Conservation (phyloP, 108 stramenopile genomes). For the Seminavis robusta region DNA sequence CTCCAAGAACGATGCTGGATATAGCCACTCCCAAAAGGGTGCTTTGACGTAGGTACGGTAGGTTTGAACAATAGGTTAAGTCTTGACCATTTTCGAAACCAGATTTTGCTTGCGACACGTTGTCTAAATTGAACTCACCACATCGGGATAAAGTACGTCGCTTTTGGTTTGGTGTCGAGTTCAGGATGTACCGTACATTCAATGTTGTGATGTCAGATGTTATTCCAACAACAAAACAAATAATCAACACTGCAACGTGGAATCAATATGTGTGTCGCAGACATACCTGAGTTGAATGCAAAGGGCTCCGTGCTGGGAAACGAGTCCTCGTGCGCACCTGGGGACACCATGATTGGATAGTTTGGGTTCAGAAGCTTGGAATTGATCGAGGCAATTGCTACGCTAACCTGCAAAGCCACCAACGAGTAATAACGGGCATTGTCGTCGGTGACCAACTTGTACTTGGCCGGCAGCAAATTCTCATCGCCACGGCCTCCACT, state of each 20-base stretch:
- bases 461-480: no score
- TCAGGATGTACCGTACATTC: no score
- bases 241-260: no score
- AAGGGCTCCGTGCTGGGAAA: slow-evolving; percentile 43
- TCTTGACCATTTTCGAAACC: no score
- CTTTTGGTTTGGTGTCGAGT: no score
- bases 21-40: slow-evolving; percentile 51
- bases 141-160: slow-evolving; percentile 53
- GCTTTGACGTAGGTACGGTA: no score
- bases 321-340: slow-evolving; percentile 35
- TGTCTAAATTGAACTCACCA: no score
- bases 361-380: slow-evolving; percentile 51
- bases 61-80: no score
- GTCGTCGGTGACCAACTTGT: slow-evolving; percentile 23
- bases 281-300: slow-evolving; percentile 41
- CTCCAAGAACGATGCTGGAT: slow-evolving; percentile 29
- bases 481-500: no score
- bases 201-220: no score
- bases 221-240: no score
- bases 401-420: slow-evolving; percentile 24
- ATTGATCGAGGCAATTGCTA: slow-evolving; percentile 29
- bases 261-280: no score
- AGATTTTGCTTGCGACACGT: not conserved
- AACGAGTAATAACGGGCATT: slow-evolving; percentile 22
- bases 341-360: slow-evolving; percentile 38